A percentile compares a stretch with the other conserved stretches of the same genome.
Conservation (phyloP, 2,329 filamentous ascomycete genomes). For the Alternaria burnsii region DNA sequence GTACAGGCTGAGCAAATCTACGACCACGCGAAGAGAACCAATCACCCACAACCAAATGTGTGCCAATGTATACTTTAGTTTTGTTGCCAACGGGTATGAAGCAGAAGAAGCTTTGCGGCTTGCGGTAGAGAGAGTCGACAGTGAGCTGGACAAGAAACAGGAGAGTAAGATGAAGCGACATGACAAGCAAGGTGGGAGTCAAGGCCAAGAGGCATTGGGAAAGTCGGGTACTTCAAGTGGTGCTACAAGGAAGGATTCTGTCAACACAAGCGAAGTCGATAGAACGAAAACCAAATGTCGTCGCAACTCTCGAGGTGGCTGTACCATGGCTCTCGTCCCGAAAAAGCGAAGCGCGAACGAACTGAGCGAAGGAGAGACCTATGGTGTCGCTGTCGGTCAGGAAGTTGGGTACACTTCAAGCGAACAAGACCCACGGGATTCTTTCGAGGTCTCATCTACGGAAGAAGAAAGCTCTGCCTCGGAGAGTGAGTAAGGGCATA, state of each 20-base stretch:
- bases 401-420: background rate
- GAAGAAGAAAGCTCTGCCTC: slow-evolving; percentile 20
- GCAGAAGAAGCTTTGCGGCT: slow-evolving; percentile 23
- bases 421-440: background rate
- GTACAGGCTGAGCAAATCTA: slow-evolving; percentile 20
- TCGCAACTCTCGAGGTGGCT: background rate
- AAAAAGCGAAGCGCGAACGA: slow-evolving; percentile 3
- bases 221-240: background rate
- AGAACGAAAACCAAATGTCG: background rate
- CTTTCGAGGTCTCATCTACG: background rate
- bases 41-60: slow-evolving; percentile 35
- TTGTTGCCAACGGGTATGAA: slow-evolving; percentile 17
- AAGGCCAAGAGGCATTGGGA: background rate
- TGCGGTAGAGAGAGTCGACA: slow-evolving; percentile 29
- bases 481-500: slow-evolving; percentile 19
- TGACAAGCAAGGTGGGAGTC: background rate
- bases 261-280: background rate
- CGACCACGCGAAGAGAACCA: background rate
- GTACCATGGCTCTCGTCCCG: background rate
- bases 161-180: slow-evolving; percentile 5
- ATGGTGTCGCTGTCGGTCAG: background rate
- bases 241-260: background rate
- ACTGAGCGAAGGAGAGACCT: background rate
- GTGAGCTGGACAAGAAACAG: slow-evolving; percentile 24
- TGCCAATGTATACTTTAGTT: slow-evolving; percentile 29